These are phyloP conservation scores for Sarocladium brachiariae DNA, from an alignment of 2,329 filamentous ascomycete species.

Conservation along the genomic window DNA sequence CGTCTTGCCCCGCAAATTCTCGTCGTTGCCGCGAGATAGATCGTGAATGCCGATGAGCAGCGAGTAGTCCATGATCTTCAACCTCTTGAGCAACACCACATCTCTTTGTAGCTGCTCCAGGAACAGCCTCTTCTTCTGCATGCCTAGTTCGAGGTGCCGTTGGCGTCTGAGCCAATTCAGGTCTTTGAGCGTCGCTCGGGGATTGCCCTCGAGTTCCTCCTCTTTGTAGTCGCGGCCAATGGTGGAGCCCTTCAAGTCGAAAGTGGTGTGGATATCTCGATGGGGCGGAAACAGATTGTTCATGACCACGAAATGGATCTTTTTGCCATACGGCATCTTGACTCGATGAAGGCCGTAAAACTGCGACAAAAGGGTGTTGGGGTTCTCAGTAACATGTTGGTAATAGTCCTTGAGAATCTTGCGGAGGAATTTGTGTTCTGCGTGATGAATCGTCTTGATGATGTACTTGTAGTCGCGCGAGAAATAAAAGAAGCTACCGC, in stretches of 20 bases:
- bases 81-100: conserved; percentile 74
- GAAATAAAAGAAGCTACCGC: conserved; percentile 99
- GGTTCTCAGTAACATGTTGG: conserved; percentile 83
- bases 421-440: conserved; percentile 80
- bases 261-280: conserved; percentile 93
- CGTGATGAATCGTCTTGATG: conserved; percentile 98
- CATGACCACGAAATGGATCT: conserved; percentile 99
- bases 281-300: conserved; percentile 98
- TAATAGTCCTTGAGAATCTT: conserved; percentile 90
- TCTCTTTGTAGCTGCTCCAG: conserved; percentile 83
- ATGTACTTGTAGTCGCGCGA: conserved; percentile 99
- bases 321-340: conserved; percentile 96
- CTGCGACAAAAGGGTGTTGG: conserved; percentile 93
- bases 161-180: conserved; percentile 90
- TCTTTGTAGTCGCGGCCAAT: conserved; percentile 88
- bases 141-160: conserved; percentile 78
- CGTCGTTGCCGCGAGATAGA: conserved; percentile 81
- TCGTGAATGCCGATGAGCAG: conserved; percentile 93
- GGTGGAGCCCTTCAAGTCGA: conserved; percentile 94
- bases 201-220: conserved; percentile 80
- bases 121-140: conserved; percentile 81
- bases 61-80: conserved; percentile 99
- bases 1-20: conserved; percentile 84
- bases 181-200: conserved; percentile 89
- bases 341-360: conserved; percentile 97